Base-by-base conservation (phyloP, 2,329 filamentous ascomycete genomes). In the Gaeumannomyces tritici region DNA sequence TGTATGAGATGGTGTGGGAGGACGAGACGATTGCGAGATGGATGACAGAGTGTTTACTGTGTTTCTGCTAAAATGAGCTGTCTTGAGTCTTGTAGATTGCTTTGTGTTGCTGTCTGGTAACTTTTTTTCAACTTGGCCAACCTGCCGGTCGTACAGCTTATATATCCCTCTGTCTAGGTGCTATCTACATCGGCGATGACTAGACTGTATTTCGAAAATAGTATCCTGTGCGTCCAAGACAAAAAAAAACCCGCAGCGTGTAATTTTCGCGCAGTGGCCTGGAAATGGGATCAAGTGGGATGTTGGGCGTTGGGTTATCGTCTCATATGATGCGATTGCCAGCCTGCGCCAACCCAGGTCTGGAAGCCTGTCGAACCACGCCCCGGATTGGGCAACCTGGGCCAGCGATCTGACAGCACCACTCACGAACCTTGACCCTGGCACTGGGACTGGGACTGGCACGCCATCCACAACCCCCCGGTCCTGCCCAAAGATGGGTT, bases 341-440 rank as follows among this genome's bases (percentile, higher is more conserved):
- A 33, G 54, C 51, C 60, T 35, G 60, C 18, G 60, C 60, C 60
- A 61, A 55, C 31, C 51, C 42, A 51, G 54, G 31, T 55, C 35
- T 21, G 24, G 54, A 35, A n/a, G 28, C 31, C 26, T 27, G 60
- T 61, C 60, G 55, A 47, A 61, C 60, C 60, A 61, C 55, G 33
- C 21, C 56, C 56, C 26, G 18, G n/a, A n/a, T 21, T 51, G 42
- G 42, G 42, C 42, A 42, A 42, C 35, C 15, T 18, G 42, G 42
- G 42, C 42, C 42, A 11, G 42, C 42, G 2, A 51, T 24, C 31
- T 55, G 27, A 29, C 18, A 15, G 24, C 26, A 24, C 59, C 28
- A n/a, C 27, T 26, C 59, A 15, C 55, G 28, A 56, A 60, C 42
- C 27, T 24, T n/a, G 26, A 31, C 35, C 3, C 42, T 47, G 27